Evolutionary conservation across 1,284 basidiomycete genomes (phyloP), one percentile per base, ranked within the genome.

Genomic region (Sporisorium graminicola): DNA sequence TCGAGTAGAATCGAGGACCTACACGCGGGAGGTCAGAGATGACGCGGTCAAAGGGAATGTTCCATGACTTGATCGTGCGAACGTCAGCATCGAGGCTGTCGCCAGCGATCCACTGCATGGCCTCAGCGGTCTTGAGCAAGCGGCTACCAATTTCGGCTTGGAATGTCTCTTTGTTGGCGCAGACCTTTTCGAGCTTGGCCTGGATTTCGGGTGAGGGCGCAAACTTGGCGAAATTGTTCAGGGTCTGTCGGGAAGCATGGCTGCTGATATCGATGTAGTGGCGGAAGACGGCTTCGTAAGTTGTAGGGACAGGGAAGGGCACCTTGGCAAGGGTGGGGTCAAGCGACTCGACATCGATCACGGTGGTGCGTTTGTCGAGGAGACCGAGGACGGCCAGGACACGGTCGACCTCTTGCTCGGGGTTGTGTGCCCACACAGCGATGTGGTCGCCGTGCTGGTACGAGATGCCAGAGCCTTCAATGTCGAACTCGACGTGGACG

Each of bases 371-470:
- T 60, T 88, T 87, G 22, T 85, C 80, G 73, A 89, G 89, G 4
- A 99, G 89, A 26, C 95, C 95, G 51, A 99, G 91, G 58, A 93
- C 90, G 74, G 90, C 91, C 24, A 99, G 90, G 49, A 96, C 90
- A 64, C 96, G 92, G 63, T 94, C 91, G 46, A 98, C 95, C 85
- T 98, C 95, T 57, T 91, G 85, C 74, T 98, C 94, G 3, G 96
- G 90, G 87, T 99, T 99, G 66, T 91, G 91, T 18, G 97, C 95
- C 97, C 97, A 99, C 52, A 99, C 91, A 71, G 95, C 96, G 74
- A 98, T 91, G 86, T 99, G 96, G 87, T 99, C 96, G 68, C 96
- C 96, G 79, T 98, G 95, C 87, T 98, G 96, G 87, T 99, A 99
- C n/a, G 92, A 93, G 82, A 98, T 93, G 63, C 95, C 95, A 55